Base-by-base conservation (phyloP, 148 eudicot species). In the Diospyros lotus region DNA sequence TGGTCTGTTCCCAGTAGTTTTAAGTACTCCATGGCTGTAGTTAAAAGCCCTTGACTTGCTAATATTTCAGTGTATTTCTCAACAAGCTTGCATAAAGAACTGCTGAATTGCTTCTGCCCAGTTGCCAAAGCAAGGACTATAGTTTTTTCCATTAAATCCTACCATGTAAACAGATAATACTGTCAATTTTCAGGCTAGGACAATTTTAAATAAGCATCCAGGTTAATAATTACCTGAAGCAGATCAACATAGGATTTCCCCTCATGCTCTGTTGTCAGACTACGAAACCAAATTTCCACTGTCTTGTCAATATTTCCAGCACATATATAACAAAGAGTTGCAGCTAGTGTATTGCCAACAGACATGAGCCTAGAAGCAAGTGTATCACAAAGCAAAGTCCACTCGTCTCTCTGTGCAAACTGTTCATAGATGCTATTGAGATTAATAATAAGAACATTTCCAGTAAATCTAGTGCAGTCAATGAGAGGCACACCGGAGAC, bases 21-120 rank as follows among this genome's bases (percentile, higher is more conserved):
- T 75, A 95, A 78, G 79, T 89, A 95, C 64, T 89, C 97, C 94
- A 95, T 86, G 46, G 97, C 99, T 18, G 97, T 88, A 51, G 91
- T 79, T 82, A 95, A 84, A 79, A 87, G 96, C 71, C 99, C 99
- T 80, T 95, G 99, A 83, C 99, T 95, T 72, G 99, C 96, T 83
- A 95, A 87, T 79, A 95, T 93, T 81, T 95, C 99, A 73, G 89
- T 92, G 78, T 95, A 95, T 73, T 92, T 95, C 81, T 95, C 99
- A 80, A 95, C 90, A 55, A 95, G 93, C 76, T 88, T 95, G 85
- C 94, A 91, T 78, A 95, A 58, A 68, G 92, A 87, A 82, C 90
- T 88, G 82, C 99, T 95, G 70, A 91, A 93, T 70, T 68, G 84
- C 87, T 93, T 95, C 83, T 93, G 97, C 58, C 96, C 99, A 83